These are phyloP conservation scores for Comarum palustre DNA, from an alignment of 306 rosid genomes.

Conservation along the genomic window DNA sequence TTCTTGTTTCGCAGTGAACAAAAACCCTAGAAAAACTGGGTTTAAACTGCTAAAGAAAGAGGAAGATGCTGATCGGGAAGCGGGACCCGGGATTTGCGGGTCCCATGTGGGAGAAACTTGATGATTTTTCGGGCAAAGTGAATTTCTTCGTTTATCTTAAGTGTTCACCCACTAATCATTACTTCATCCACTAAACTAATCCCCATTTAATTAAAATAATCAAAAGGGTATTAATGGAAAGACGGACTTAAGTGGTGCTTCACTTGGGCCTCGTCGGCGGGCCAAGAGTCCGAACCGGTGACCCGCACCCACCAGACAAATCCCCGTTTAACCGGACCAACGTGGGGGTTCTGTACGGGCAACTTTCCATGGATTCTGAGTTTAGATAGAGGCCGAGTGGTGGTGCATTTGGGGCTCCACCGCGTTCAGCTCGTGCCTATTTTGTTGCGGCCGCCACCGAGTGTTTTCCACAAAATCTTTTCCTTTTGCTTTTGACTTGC, in stretches of 20 bases:
- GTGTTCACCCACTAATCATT: constrained; percentile 57
- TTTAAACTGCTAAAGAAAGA: background rate
- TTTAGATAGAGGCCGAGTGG: constrained; percentile 5
- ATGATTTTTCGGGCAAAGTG: constrained; percentile 35
- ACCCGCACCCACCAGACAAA: constrained; percentile 48
- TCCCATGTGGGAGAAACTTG: constrained; percentile 66
- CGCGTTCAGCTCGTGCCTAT: constrained; percentile 25
- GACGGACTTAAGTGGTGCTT: constrained; percentile 22
- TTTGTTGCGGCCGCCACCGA: constrained; percentile 22
- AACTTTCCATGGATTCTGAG: constrained; percentile 23
- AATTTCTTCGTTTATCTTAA: background rate
- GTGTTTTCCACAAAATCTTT: background rate
- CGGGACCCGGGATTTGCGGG: constrained; percentile 29
- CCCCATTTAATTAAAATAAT: constrained; percentile 17
- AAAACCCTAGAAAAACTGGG: background rate
- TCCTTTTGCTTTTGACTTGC: background rate
- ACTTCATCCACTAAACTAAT: constrained; percentile 49
- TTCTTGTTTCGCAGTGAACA: background rate
- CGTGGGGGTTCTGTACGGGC: constrained; percentile 31
- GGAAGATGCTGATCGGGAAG: constrained; percentile 4
- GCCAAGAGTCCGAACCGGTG: constrained; percentile 12
- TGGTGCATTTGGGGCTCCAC: constrained; percentile 50
- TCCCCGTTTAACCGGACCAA: constrained; percentile 48
- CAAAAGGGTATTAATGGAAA: background rate
- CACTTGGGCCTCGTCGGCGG: constrained; percentile 22